Base-by-base conservation (phyloP, 768 basidiomycete species). In the Kwoniella newhampshirensis region DNA sequence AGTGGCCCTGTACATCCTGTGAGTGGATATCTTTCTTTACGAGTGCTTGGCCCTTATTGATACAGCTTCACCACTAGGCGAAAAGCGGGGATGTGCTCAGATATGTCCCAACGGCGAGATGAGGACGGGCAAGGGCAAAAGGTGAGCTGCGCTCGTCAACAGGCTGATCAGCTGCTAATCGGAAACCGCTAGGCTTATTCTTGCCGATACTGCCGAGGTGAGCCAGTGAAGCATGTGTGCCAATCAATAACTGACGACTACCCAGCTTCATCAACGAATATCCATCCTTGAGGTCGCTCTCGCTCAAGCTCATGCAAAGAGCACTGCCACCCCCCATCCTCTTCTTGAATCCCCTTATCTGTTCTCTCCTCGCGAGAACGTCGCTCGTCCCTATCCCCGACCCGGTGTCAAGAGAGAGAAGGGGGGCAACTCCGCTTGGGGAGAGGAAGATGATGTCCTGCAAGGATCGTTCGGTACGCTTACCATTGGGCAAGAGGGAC, bases 1-100 rank as follows among this genome's bases (percentile, higher is more conserved):
- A 53, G 43, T 75, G 74, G 74, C 74, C 74, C 12, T 75, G 74
- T 54, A 66, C 66, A 7, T 70, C 68, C 3, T 75, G 74, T 71
- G 37, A 58, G 67, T 62, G 4, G 2, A 6, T 15, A 11, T 9
- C 3, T 36, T 20, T 13, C 17, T 15, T 13, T 6, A 36, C 15
- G 44, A 37, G 13, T 39, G 2, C 3, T 15, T 9, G 26, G 12
- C 5, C 2, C n/a, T 28, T 23, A 17, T 49, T 35, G 48, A 44
- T 35, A 28, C 32, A n/a, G n/a, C 21, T 27, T 23, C 13, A 13
- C 50, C 20, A 15, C 30, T 48, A 71, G 70, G 70, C 51, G 64
- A 63, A 23, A 67, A 73, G 50, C 57, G 74, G 44, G 74, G 74
- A 12, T 71, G 70, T 28, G 71, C 67, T 7, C 70, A 71, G 56